Evolutionary conservation across 106 monocot species (phyloP).

Genomic region (Cymbidium sinense): DNA sequence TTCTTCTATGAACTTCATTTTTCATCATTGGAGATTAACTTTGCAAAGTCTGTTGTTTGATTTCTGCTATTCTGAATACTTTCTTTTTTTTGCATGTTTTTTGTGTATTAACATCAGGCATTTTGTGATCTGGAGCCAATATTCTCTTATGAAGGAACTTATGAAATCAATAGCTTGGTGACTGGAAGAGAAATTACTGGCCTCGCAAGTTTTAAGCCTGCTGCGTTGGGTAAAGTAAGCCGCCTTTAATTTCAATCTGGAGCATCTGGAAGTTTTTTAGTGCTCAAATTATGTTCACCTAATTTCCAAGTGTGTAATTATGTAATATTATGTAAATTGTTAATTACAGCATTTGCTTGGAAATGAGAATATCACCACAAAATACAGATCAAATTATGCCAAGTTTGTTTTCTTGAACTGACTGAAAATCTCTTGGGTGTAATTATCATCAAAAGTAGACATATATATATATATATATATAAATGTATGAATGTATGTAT

Average conservation of each 20-base stretch:
- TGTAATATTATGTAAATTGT: too few species aligned
- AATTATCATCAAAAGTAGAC: too few species aligned
- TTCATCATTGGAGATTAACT: background rate
- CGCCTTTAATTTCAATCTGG: constrained; percentile 28
- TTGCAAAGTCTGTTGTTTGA: background rate
- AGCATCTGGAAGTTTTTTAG: background rate
- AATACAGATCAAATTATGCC: too few species aligned
- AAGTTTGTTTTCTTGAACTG: too few species aligned
- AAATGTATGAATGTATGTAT: too few species aligned
- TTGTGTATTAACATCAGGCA: constrained; percentile 27
- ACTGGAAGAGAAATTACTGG: constrained; percentile 61
- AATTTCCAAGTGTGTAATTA: too few species aligned
- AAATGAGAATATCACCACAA: too few species aligned
- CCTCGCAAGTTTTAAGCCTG: constrained; percentile 50
- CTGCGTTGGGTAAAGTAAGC: constrained; percentile 32
- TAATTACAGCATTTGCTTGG: too few species aligned
- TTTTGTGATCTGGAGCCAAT: constrained; percentile 62
- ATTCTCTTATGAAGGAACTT: constrained; percentile 55
- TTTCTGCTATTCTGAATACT: background rate
- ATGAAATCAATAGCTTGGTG: constrained; percentile 58
- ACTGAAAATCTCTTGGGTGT: too few species aligned
- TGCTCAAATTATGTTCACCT: background rate
- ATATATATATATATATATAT: too few species aligned
- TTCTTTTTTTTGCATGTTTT: background rate
- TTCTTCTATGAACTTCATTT: background rate